Evolutionary conservation across 768 basidiomycete genomes (phyloP).

Genomic region (Suillus weaverae): DNA sequence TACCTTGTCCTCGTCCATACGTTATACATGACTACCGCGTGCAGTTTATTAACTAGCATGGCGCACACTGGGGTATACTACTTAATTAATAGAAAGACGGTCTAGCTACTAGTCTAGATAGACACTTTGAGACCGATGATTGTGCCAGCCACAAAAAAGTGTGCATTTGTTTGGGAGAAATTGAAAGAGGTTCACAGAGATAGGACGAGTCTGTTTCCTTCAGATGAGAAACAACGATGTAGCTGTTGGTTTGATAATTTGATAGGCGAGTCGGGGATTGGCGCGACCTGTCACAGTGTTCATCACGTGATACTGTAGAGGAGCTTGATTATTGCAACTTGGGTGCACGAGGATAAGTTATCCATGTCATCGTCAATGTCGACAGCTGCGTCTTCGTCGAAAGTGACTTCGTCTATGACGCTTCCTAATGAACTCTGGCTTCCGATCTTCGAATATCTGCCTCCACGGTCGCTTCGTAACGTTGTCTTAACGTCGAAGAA

Average conservation of each 20-base stretch:
- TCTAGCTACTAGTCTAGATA: too few relatives aligned
- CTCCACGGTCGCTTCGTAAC: conserved; percentile 28
- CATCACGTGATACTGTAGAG: neutral
- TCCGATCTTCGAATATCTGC: conserved; percentile 36
- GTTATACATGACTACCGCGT: neutral
- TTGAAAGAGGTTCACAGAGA: too few relatives aligned
- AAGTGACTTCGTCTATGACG: neutral
- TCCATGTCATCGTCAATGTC: neutral
- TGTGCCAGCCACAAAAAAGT: too few relatives aligned
- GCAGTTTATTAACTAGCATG: too few relatives aligned
- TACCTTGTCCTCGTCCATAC: neutral
- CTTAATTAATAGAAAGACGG: too few relatives aligned
- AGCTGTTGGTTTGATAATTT: too few relatives aligned
- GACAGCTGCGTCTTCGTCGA: neutral
- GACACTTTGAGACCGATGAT: too few relatives aligned
- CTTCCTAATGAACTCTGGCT: conserved; percentile 42
- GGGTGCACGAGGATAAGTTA: neutral
- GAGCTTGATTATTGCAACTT: neutral
- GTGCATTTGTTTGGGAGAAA: neutral
- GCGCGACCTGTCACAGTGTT: neutral
- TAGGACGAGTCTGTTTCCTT: too few relatives aligned
- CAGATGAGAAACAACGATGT: too few relatives aligned
- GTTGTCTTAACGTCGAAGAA: conserved; percentile 30
- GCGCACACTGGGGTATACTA: too few relatives aligned
- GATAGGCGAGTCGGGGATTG: too few relatives aligned